A percentile compares a stretch with the other conserved stretches of the same genome.
Evolutionary conservation across 257 asterid species (phyloP).

Genomic region (Plantago elongata): DNA sequence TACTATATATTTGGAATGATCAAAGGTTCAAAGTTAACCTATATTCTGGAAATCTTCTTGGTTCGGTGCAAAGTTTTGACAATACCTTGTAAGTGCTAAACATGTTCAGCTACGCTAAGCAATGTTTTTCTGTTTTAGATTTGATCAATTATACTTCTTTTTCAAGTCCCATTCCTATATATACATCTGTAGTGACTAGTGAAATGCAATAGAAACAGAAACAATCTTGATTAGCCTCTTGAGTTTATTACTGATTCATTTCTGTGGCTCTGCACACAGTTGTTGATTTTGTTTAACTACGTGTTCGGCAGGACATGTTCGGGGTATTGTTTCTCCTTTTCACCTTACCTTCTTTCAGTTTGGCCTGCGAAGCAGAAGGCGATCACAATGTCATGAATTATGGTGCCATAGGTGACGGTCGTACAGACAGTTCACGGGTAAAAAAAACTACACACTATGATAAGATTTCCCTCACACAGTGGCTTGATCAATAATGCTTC

Average conservation of each 20-base stretch:
- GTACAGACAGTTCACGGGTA: conserved; percentile 50
- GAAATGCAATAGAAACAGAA: too few species aligned
- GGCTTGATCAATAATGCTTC: background rate
- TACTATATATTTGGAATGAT: background rate
- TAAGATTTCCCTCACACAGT: background rate
- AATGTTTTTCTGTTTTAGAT: too few species aligned
- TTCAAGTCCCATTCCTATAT: too few species aligned
- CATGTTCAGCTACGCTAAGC: too few species aligned
- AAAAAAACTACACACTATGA: conserved; percentile 1
- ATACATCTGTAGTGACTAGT: too few species aligned
- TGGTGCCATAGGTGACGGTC: conserved; percentile 45
- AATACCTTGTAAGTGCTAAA: conserved; percentile 1
- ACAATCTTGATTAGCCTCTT: background rate
- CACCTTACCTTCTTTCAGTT: conserved; percentile 24
- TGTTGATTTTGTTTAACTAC: background rate
- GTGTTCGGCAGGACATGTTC: conserved; percentile 28
- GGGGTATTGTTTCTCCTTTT: conserved; percentile 19
- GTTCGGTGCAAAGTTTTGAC: background rate
- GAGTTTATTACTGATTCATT: background rate
- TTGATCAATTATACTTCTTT: too few species aligned
- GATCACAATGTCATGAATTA: conserved; percentile 42
- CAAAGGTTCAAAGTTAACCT: background rate
- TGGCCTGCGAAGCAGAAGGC: conserved; percentile 13
- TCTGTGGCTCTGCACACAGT: background rate
- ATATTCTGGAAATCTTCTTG: background rate